These are phyloP conservation scores for Aegle marmelos DNA, from an alignment of 345 rosid genomes.

Conservation along the genomic window DNA sequence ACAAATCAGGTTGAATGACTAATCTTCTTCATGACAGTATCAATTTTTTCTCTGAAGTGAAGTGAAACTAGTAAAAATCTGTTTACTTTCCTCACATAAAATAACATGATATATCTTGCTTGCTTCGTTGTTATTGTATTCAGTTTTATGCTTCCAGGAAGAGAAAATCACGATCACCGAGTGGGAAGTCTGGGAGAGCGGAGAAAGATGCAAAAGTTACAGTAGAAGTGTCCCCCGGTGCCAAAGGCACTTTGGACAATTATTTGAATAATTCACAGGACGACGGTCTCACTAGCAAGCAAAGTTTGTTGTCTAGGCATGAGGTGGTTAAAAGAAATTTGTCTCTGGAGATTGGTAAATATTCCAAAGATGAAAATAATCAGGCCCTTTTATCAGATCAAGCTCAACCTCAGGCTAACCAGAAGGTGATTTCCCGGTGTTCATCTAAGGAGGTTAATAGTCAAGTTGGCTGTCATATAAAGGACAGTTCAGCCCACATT, in stretches of 20 bases:
- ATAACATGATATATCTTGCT: slow-evolving; percentile 11
- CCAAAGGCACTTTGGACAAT: slow-evolving; percentile 62
- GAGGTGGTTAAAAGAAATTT: slow-evolving; percentile 47
- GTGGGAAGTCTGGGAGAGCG: slow-evolving; percentile 47
- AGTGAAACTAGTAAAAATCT: not conserved
- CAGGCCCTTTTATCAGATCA: slow-evolving; percentile 22
- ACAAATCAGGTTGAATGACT: not conserved
- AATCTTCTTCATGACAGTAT: not conserved
- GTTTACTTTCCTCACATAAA: not conserved
- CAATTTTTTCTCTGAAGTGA: not conserved
- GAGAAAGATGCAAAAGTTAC: slow-evolving; percentile 49
- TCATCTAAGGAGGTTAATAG: slow-evolving; percentile 33
- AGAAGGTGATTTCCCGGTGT: slow-evolving; percentile 33
- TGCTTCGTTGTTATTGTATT: slow-evolving; percentile 13
- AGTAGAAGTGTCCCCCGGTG: slow-evolving; percentile 60
- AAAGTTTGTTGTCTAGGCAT: slow-evolving; percentile 29
- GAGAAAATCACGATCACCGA: slow-evolving; percentile 68
- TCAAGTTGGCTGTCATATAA: slow-evolving; percentile 25
- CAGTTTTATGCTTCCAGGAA: slow-evolving; percentile 81
- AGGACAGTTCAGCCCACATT: slow-evolving; percentile 22
- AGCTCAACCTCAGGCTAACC: slow-evolving; percentile 19
- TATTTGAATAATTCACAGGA: slow-evolving; percentile 57
- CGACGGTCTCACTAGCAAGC: slow-evolving; percentile 19
- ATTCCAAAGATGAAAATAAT: slow-evolving; percentile 28
- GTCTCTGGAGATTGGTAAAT: slow-evolving; percentile 35